A percentile compares a stretch with the other conserved stretches of the same genome.
Conservation (phyloP, 257 asterid genomes). For the Gentiana straminea region DNA sequence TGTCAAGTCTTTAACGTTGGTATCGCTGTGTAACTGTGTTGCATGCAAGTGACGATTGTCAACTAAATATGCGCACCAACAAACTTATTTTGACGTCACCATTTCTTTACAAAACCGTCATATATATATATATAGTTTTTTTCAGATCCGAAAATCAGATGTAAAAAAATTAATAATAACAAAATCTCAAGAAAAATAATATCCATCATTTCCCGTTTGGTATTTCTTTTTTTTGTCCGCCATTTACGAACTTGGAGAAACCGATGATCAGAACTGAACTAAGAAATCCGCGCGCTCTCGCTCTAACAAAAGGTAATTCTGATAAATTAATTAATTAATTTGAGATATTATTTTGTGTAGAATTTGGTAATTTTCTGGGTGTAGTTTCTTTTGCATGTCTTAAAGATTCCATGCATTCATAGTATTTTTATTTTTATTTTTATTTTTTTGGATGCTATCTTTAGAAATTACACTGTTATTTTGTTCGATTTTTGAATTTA, state of each 20-base stretch:
- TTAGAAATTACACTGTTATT: neutral
- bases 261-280: slow-evolving; percentile 1
- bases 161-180: neutral
- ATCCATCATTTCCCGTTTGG: neutral
- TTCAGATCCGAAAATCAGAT: neutral
- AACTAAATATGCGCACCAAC: slow-evolving; percentile 6
- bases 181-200: neutral
- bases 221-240: neutral
- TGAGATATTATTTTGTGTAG: neutral
- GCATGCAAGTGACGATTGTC: slow-evolving; percentile 8
- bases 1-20: neutral
- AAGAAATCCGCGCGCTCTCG: neutral
- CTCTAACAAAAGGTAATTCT: slow-evolving; percentile 5
- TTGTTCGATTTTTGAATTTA: slow-evolving; percentile 1
- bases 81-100: neutral
- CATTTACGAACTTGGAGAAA: slow-evolving; percentile 4
- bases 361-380: neutral
- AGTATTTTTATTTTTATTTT: neutral
- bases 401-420: neutral
- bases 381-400: neutral
- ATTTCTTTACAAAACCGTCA: slow-evolving; percentile 1
- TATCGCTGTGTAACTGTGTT: neutral
- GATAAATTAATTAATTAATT: neutral
- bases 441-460: neutral
- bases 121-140: too few relatives aligned